phyloP scores from a whole-genome alignment of 1,284 basidiomycete genomes.

The Leccinum insolens region DNA sequence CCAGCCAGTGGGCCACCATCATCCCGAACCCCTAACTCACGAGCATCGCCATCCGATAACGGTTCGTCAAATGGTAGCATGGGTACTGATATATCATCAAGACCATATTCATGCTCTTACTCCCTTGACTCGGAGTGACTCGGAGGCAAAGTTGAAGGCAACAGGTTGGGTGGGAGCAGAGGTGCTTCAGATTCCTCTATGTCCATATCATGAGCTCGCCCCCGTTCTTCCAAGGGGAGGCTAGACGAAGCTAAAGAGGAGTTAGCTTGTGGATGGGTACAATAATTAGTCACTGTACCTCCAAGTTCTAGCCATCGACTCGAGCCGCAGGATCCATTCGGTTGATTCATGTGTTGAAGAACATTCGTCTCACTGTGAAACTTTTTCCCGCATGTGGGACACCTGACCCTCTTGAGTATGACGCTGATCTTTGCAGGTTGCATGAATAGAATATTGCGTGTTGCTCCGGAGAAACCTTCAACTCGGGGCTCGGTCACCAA shows the following conservation, averaged over 20 bases:
- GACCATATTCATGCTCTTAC: background rate
- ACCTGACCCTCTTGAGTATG: background rate
- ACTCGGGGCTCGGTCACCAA: background rate
- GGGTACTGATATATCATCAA: background rate
- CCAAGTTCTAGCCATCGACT: background rate
- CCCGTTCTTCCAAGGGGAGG: background rate
- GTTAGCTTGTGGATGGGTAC: background rate
- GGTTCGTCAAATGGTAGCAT: background rate
- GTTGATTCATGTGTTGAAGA: background rate
- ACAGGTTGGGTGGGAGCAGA: background rate
- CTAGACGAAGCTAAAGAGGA: background rate
- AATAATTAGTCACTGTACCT: background rate
- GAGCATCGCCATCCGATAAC: background rate
- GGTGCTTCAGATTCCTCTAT: background rate
- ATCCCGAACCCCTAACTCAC: background rate
- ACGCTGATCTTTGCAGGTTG: background rate
- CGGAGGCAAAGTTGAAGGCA: background rate
- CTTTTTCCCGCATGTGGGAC: background rate
- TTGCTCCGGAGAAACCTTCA: background rate
- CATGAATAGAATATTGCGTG: background rate
- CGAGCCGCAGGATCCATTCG: background rate
- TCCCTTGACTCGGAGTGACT: background rate
- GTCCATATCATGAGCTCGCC: background rate
- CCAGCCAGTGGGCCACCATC: background rate
- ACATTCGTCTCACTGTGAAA: background rate